Evolutionary conservation across 441 rosid species (phyloP), one percentile per base, ranked within the genome.

Genomic region (Pelargonium cotyledonis): DNA sequence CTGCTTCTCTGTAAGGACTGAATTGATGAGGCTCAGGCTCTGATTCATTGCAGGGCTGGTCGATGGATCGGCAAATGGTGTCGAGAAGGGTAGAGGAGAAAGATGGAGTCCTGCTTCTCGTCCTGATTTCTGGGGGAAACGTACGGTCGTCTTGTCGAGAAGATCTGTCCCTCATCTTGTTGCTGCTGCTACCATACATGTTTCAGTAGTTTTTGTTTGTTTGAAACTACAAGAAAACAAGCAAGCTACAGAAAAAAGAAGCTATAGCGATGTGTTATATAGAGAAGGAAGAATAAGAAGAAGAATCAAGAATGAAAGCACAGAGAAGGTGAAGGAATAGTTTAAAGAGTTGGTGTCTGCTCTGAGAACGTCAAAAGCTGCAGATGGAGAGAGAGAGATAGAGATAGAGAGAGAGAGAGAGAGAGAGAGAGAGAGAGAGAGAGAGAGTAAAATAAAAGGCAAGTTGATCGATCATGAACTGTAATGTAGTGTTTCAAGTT

Each of bases 81-180:
- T 94, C 98, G 51, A 93, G 96, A 31, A 93, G 89, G 65, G 79
- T 74, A 14, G 98, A 91, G 26, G 98, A 93, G 78, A 91, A 93
- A 71, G 98, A 91, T 43, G 97, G 96, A 85, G 70, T 83, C 18
- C 78, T 67, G 47, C 51, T 70, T 29, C 69, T 78, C 0, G 53
- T 73, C 67, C 41, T 70, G 47, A 26, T 26, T 26, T 26, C 31
- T 26, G 23, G 23, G 23, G 23, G 51, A 9, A 46, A 46, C 8
- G 14, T 12, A 0, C 14, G 10, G 53, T 46, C 53, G 53, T 46
- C 53, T 46, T 46, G 14, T 46, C 53, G 14, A 46, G 14, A 46
- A 46, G 53, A 46, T 46, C 53, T 72, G 69, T 53, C 79, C 64
- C n/a, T 73, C 80, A 23, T 73, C 83, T 63, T 41, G 73, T 26